Evolutionary conservation across 352 stramenopile species (phyloP), one percentile per base, ranked within the genome.

Genomic region (Hyaloperonospora brassicae): DNA sequence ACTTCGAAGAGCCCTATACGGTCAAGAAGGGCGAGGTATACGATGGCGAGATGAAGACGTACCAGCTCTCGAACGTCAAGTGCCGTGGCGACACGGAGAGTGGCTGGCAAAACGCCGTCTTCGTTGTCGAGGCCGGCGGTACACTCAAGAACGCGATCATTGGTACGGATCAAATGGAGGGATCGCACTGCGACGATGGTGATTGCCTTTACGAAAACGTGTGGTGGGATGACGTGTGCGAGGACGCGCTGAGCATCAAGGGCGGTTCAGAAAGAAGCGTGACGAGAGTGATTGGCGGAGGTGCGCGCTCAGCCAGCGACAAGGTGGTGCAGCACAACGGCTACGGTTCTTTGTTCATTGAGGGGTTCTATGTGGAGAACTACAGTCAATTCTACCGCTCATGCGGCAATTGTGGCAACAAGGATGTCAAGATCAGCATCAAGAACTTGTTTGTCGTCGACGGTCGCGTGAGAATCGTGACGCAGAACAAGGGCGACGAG

Each of bases 111-210:
- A 71, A 53, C 1, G 59, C 62, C 2, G 60, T 78, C 11, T 85
- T 85, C 52, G n/a, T 66, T 17, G 27, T 85, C n/a, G 57, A 80
- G 35, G 17, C 70, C 0, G 63, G 61, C 12, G 72, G 61, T 2
- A 82, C 67, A 7, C 66, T 84, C 17, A 72, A 75, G 49, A 81
- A 84, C 49, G 73, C 55, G 12, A 84, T 84, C 61, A 79, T 84
- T 30, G 73, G 73, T 68, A 82, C 54, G 4, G 21, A 45, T 24
- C 40, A 45, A 45, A 45, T 45, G 40, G 40, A 45, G 17, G 40
- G 40, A 8, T 48, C 61, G 2, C 59, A 66, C 50, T 66, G 59
- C 23, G 59, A 66, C 24, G 14, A 46, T 7, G 47, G 52, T n/a
- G 47, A 60, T 42, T 67, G 60, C 41, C 62, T 39, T 5, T 54